Base-by-base conservation (phyloP, 176 grass and related monocot genomes). In the Elymus sibiricus region DNA sequence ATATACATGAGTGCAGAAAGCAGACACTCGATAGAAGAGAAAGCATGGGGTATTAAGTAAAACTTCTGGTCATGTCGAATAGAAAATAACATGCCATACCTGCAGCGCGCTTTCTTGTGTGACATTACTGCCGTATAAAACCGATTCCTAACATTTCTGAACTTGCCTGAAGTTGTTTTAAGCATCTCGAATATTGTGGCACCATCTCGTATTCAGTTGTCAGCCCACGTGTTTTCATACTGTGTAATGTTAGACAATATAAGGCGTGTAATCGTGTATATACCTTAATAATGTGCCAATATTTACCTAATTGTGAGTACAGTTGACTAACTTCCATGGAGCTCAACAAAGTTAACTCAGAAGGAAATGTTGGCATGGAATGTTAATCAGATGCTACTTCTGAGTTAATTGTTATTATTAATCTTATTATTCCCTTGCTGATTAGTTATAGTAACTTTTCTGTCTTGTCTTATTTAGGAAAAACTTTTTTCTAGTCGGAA, bases 401-500 rank as follows among this genome's bases (percentile, higher is more conserved):
- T 22, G 1, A 11, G 8, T 75, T 75, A 13, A 3, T 32, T 61
- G 7, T 62, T 43, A 34, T 16, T 84, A 11, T 80, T 78, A 64
- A 42, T 68, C 24, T 81, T 88, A 15, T 85, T 87, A 11, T 60
- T 46, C 46, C 40, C 9, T 28, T 81, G 31, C 37, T 73, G 28
- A 35, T 53, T 77, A 9, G 55, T 78, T 53, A 43, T 77, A 56
- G 35, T 38, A 79, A 27, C 11, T 62, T 80, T 90, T 75, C 38
- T 86, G 34, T 81, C 42, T 19, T 77, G 69, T 53, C 31, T 81
- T 92, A 42, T 90, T 74, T 90, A 99, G 97, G 97, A 99, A 55
- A 99, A 99, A 82, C 94, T 99, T 42, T 94, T 93, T 90, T 92
- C 88, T 76, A 99, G 97, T 89, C 93, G 86, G 67, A 99, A 99